These are phyloP conservation scores for Globisporangium solare DNA, from an alignment of 352 stramenopile species.

Conservation along the genomic window DNA sequence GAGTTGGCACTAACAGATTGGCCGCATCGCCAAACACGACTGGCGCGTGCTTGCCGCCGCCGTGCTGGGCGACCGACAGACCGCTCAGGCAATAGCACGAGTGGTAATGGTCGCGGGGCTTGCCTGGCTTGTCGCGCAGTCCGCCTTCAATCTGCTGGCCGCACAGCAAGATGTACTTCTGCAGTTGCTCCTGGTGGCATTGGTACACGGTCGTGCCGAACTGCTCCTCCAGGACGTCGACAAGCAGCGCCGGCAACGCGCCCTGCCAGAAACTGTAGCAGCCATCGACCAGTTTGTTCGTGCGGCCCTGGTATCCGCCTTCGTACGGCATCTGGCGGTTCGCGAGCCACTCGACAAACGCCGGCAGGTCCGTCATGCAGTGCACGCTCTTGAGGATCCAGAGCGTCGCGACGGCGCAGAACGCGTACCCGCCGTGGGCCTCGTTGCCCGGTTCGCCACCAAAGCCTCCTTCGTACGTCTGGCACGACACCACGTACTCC, in stretches of 20 bases:
- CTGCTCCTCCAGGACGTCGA: conserved; percentile 31
- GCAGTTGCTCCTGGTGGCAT: conserved; percentile 68
- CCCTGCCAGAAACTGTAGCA: conserved; percentile 99
- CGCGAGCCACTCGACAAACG: conserved; percentile 86
- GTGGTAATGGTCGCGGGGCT: conserved; percentile 97
- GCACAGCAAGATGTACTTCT: conserved; percentile 94
- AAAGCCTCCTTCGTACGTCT: conserved; percentile 98
- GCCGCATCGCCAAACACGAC: conserved; percentile 47
- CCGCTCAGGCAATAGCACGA: conserved; percentile 98
- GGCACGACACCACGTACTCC: conserved; percentile 86
- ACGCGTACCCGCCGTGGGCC: conserved; percentile 98
- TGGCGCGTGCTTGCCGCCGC: conserved; percentile 29
- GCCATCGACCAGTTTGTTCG: conserved; percentile 99
- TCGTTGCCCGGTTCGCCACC: conserved; percentile 90
- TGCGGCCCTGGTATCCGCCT: conserved; percentile 91
- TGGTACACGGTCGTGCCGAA: conserved; percentile 48
- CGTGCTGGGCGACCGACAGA: conserved; percentile 92
- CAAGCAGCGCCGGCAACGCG: conserved; percentile 81
- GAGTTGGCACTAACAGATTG: conserved; percentile 80
- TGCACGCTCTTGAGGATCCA: conserved; percentile 84
- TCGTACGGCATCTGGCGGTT: conserved; percentile 93
- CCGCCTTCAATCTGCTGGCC: conserved; percentile 93
- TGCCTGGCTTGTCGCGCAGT: conserved; percentile 93
- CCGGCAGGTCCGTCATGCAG: conserved; percentile 42
- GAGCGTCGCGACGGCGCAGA: conserved; percentile 95